These are phyloP conservation scores for Lactifluus subvellereus DNA, from an alignment of 768 basidiomycete species.

Conservation along the genomic window DNA sequence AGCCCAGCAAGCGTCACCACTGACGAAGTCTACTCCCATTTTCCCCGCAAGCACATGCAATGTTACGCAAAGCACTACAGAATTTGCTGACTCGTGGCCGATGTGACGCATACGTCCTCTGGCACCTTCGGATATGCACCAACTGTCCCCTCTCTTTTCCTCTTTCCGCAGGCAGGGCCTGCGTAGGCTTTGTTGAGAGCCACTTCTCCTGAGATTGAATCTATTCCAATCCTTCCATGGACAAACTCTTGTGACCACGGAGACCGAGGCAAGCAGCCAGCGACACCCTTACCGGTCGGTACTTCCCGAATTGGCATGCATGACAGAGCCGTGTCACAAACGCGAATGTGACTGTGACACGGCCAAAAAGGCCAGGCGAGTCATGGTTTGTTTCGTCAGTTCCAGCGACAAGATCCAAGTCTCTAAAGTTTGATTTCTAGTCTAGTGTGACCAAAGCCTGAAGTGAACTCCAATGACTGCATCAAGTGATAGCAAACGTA, in stretches of 20 bases:
- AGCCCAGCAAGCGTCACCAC: neutral
- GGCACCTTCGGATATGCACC: neutral
- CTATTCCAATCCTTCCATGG: neutral
- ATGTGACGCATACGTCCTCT: neutral
- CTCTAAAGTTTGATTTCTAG: slow-evolving; percentile 1
- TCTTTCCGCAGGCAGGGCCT: neutral
- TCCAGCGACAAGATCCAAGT: neutral
- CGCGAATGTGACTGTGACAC: neutral
- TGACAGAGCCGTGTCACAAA: too few species aligned
- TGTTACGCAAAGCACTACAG: neutral
- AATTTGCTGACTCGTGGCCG: neutral
- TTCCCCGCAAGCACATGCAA: neutral
- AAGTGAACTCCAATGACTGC: slow-evolving; percentile 6
- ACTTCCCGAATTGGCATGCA: too few species aligned
- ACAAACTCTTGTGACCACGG: neutral
- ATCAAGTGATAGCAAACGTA: slow-evolving; percentile 6
- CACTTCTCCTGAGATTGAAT: neutral
- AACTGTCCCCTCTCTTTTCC: neutral
- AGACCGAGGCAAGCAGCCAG: neutral
- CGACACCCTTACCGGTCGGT: neutral
- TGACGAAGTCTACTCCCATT: neutral
- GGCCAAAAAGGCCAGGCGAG: neutral
- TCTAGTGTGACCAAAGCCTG: slow-evolving; percentile 15
- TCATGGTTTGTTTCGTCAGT: neutral
- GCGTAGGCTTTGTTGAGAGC: neutral